A percentile compares a stretch with the other conserved stretches of the same genome.
These are phyloP conservation scores for Dorcoceras hygrometricum DNA, from an alignment of 257 asterid species.

Conservation along the genomic window DNA sequence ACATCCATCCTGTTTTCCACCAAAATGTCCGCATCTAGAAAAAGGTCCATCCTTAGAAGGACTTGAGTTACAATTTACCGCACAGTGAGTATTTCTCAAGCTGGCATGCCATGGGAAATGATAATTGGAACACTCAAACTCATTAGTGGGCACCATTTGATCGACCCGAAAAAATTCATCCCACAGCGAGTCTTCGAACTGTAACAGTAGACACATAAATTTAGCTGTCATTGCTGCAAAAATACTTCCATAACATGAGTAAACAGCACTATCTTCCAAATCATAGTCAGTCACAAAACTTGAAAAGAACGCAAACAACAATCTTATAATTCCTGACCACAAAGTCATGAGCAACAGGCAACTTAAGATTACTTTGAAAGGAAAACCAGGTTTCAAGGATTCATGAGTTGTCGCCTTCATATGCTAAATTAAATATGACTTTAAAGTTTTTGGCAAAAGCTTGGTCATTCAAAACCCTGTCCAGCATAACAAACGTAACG, in stretches of 20 bases:
- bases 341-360: not conserved
- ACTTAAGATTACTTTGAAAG: not conserved
- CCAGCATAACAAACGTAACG: not conserved
- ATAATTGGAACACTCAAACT: not conserved
- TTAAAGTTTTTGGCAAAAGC: not conserved
- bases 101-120: not conserved
- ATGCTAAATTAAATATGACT: not conserved
- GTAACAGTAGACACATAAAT: not conserved
- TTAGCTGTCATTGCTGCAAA: not conserved
- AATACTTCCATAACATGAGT: not conserved
- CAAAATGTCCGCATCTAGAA: slow-evolving; percentile 29
- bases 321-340: too few species aligned
- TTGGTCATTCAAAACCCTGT: not conserved
- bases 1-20: slow-evolving; percentile 27
- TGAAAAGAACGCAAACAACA: not conserved
- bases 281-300: not conserved
- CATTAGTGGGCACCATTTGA: not conserved
- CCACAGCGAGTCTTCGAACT: not conserved
- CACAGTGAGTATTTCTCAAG: not conserved
- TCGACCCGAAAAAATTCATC: not conserved
- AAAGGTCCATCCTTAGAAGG: slow-evolving; percentile 31
- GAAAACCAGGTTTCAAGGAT: not conserved
- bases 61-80: slow-evolving; percentile 18
- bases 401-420: not conserved
- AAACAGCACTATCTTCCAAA: not conserved